phyloP scores from a whole-genome alignment of 83 land plant species.

The Diphasiastrum complanatum region DNA sequence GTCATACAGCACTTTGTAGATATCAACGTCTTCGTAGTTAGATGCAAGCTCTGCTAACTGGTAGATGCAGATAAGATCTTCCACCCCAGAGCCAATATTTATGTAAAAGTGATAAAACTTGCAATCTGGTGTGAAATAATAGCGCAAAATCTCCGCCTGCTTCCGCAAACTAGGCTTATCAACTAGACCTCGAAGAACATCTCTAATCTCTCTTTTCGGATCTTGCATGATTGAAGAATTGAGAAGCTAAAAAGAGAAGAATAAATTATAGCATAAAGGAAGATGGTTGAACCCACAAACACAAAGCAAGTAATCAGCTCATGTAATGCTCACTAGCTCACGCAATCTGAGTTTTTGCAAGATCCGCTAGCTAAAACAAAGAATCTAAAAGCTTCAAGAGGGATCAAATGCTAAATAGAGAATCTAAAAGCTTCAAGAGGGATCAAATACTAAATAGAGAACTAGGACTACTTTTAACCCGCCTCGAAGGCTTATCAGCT shows the following conservation, averaged over 20 bases:
- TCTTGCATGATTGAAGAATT: constrained; percentile 17
- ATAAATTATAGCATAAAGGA: too few relatives aligned
- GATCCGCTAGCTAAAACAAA: too few relatives aligned
- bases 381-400: too few relatives aligned
- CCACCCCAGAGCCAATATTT: constrained; percentile 12
- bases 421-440: too few relatives aligned
- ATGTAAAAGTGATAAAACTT: constrained; percentile 21
- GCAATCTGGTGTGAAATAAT: constrained; percentile 19
- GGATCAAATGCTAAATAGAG: too few relatives aligned
- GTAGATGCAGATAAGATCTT: constrained; percentile 11
- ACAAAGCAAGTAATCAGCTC: too few relatives aligned
- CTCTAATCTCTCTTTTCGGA: constrained; percentile 19
- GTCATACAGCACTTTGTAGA: constrained; percentile 20
- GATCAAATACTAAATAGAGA: too few relatives aligned
- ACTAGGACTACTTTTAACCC: too few relatives aligned
- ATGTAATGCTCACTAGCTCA: too few relatives aligned
- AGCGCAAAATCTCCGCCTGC: constrained; percentile 9
- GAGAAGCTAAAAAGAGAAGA: neutral
- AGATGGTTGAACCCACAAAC: too few relatives aligned
- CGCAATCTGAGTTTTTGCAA: too few relatives aligned
- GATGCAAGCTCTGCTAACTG: constrained; percentile 7
- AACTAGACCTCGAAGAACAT: constrained; percentile 12
- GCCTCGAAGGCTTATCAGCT: too few relatives aligned
- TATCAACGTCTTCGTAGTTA: constrained; percentile 21
- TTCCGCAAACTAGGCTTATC: constrained; percentile 13